Evolutionary conservation across 192 early-diverging fungal species (phyloP), one percentile per base, ranked within the genome.

Genomic region (Entomortierella chlamydospora): DNA sequence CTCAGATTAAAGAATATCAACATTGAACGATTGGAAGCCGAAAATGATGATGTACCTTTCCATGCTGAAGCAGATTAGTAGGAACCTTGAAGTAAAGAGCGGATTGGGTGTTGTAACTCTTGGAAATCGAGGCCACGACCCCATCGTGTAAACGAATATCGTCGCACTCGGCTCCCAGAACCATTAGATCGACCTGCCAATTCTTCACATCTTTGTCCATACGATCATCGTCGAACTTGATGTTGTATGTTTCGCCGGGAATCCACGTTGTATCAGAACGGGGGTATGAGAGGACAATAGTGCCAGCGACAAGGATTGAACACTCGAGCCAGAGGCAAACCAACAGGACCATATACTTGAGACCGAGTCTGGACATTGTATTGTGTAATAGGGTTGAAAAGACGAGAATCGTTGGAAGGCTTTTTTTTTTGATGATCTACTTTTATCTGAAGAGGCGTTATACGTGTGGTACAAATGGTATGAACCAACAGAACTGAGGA

Each of bases 151-250:
- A 25, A 34, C 71, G 65, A 29, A 73, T 60, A 15, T 23, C 57
- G 11, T 65, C 57, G 39, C 71, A 73, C 49, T 60, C 45, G 15
- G 29, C 71, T 9, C 71, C 71, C 12, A 73, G 20, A 11, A 73
- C 29, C 25, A 73, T 47, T 10, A 73, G 39, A n/a, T 60, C 63
- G 20, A 73, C 71, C 15, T 59, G 62, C 71, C 71, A 73, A 49
- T 25, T 11, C 7, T 58, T 28, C 5, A 73, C 50, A 4, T 31
- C 33, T 8, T 17, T 8, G 54, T 66, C 71, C 8, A 22, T 52
- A 11, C 39, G 29, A n/a, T 73, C 71, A 42, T 58, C 57, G 0
- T 51, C 8, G 23, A 73, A 23, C 13, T 39, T 20, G 31, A 73
- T 73, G 25, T 51, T 26, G 39, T 73, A 73, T 9, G 71, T 58